Evolutionary conservation across 78 protist species (phyloP).

Genomic region (Pigoraptor vietnamica): DNA sequence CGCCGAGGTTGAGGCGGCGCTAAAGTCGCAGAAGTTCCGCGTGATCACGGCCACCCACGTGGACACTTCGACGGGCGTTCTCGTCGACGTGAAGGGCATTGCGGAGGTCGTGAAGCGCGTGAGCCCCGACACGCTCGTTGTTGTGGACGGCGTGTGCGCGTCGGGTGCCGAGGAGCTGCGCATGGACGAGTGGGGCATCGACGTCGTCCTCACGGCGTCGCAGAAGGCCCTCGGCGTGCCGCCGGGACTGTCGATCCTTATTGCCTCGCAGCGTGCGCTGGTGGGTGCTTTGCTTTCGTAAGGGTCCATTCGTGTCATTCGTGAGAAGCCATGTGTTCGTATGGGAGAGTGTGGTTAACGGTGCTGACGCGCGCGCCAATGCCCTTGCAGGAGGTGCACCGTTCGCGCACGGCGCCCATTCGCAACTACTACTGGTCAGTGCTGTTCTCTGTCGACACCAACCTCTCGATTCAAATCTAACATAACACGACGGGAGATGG

Average conservation of each 20-base stretch:
- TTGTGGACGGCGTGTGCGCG: not conserved
- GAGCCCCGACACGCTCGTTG: not conserved
- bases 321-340: not conserved
- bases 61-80: not conserved
- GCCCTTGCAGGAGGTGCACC: not conserved
- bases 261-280: not conserved
- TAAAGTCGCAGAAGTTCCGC: not conserved
- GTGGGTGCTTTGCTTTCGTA: not conserved
- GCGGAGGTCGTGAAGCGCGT: not conserved
- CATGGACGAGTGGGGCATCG: slow-evolving; percentile 9
- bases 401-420: not conserved
- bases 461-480: too few relatives aligned
- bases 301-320: not conserved
- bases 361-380: too few relatives aligned
- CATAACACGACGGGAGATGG: too few relatives aligned
- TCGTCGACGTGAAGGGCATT: not conserved
- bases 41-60: not conserved
- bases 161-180: not conserved
- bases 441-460: too few relatives aligned
- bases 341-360: too few relatives aligned
- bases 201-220: not conserved
- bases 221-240: not conserved
- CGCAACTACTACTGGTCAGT: not conserved
- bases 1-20: not conserved
- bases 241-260: not conserved